phyloP scores from a whole-genome alignment of 306 rosid species.

The Comarum palustre region DNA sequence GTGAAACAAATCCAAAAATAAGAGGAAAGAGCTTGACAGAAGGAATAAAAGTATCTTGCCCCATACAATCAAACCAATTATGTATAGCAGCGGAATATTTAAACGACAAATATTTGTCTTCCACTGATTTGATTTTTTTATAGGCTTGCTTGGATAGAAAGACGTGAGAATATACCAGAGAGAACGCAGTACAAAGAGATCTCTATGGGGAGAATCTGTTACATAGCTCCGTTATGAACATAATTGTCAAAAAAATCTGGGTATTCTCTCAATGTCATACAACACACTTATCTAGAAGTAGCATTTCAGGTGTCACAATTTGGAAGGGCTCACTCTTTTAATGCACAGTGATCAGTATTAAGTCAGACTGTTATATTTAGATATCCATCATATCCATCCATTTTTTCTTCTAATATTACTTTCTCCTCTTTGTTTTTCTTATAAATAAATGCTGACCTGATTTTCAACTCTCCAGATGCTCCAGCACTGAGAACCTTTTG shows the following conservation, averaged over 20 bases:
- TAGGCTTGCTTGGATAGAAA: neutral
- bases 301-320: neutral
- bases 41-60: neutral
- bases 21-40: neutral
- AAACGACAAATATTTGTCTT: conserved; percentile 19
- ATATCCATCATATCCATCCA: neutral
- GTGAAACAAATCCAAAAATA: conserved; percentile 12
- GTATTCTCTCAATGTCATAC: neutral
- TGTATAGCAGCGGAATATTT: conserved; percentile 14
- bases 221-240: neutral
- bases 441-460: conserved; percentile 34
- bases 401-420: neutral
- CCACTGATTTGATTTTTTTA: conserved; percentile 52
- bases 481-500: conserved; percentile 83
- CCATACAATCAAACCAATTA: neutral
- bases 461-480: conserved; percentile 98
- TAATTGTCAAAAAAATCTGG: neutral
- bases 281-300: neutral
- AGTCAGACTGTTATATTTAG: neutral
- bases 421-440: neutral
- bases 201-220: neutral
- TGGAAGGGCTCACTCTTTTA: neutral
- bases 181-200: neutral
- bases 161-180: neutral
- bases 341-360: neutral